Base-by-base conservation (phyloP, 2,329 filamentous ascomycete species). In the Thermothelomyces thermophilus region DNA sequence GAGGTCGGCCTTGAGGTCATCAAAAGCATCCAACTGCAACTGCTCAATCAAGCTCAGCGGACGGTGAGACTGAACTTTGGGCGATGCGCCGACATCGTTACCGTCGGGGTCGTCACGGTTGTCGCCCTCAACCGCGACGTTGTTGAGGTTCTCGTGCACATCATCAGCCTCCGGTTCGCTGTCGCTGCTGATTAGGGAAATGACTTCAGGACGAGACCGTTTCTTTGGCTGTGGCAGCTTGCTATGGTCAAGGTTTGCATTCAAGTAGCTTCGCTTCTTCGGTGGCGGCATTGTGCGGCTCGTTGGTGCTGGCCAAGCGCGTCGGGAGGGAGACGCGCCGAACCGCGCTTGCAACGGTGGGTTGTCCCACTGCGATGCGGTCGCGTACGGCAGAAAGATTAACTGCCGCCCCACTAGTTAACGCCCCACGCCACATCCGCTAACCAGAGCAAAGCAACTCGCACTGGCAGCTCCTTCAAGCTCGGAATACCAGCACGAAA, bases 1-100 rank as follows among this genome's bases (percentile, higher is more conserved):
- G 2, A 54, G 9, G 1, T 46, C 48, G 8, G 13, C 7, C 39
- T 50, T 54, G 33, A 52, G 31, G 16, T 54, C 49, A 3, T n/a
- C 19, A n/a, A 54, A 45, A 8, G 24, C 49, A 17, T 52, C 49
- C 6, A 44, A 19, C 7, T 46, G 41, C 28, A 54, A 33, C n/a
- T 28, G 46, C 7, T 46, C 46, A 5, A 52, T 10, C 4, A 54
- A 16, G 9, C n/a, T 30, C 22, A 28, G 19, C 24, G 51, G 16
- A 14, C 11, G 7, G 33, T 14, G 33, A 35, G 8, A 22, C 11
- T n/a, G 33, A 8, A 19, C 17, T 14, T 19, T 20, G 2, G 24
- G 14, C 1, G 24, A 19, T 9, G 36, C 42, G 14, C 17, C 9
- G 13, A 24, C 13, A 9, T 5, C 5, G 24, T 26, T 26, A 5